Evolutionary conservation across 75 land plant species (phyloP).

Genomic region (Picea glauca): DNA sequence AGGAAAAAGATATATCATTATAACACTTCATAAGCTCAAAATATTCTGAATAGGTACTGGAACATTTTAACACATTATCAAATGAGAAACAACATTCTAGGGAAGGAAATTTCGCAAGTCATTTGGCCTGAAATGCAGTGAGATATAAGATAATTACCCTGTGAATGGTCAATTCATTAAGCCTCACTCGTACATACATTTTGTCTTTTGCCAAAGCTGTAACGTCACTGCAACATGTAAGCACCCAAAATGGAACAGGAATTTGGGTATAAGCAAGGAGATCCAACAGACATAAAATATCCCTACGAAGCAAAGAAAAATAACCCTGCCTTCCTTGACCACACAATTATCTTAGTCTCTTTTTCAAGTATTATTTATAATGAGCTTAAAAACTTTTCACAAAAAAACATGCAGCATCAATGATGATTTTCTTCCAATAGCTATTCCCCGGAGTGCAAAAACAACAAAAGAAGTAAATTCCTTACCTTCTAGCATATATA

Average conservation of each 20-base stretch:
- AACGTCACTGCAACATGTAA: constrained; percentile 34
- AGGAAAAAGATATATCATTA: no score
- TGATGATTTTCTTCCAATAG: no score
- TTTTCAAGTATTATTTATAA: neutral
- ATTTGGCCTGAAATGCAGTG: neutral
- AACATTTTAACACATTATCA: no score
- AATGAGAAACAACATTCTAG: no score
- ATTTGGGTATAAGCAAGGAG: neutral
- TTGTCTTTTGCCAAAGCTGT: constrained; percentile 48
- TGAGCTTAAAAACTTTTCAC: neutral
- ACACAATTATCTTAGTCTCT: neutral
- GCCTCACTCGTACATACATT: constrained; percentile 36
- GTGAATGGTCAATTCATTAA: constrained; percentile 37
- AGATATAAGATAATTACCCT: constrained; percentile 27
- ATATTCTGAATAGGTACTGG: no score
- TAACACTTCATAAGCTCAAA: no score
- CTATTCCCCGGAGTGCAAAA: no score
- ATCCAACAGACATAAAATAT: neutral
- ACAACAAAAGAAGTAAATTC: no score
- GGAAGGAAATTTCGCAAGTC: neutral
- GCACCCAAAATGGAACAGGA: neutral
- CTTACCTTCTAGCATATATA: constrained; percentile 64
- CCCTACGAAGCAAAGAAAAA: no score
- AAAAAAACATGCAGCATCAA: neutral
- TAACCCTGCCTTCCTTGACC: no score